Evolutionary conservation across 2,329 filamentous ascomycete genomes (phyloP), one percentile per base, ranked within the genome.

Genomic region (Nigrograna mackinnonii): DNA sequence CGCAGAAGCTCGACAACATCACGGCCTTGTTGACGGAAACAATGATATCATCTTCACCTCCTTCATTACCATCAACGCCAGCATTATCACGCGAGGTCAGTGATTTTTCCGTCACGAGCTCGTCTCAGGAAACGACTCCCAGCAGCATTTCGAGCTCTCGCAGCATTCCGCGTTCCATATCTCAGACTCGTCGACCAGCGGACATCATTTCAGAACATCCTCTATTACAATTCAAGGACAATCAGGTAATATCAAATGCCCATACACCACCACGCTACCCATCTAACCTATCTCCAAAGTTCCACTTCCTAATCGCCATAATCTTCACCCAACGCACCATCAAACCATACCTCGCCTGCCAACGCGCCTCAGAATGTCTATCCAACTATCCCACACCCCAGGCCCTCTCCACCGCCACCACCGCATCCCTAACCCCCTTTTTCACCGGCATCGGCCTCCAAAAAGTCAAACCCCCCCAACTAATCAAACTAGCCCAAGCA

Each of bases 11-110:
- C 36, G 36, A 38, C 21, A 20, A 38, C 22, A 38, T 38, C 18
- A 38, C 36, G 36, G 36, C 24, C 36, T 38, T 38, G 22, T 38
- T 38, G 36, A 38, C 36, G 4, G 36, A 38, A 38, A 38, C 22
- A 38, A 38, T 20, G 36, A 38, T 38, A 38, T 38, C 22, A 26
- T 28, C 36, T 38, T 38, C 22, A 38, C 36, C 22, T 9, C 24
- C 20, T 38, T 38, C 22, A 38, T 17, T 38, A 38, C 36, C 22
- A 38, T 38, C 36, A 38, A 38, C 36, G 36, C 36, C 36, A 26
- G 36, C 36, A 38, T 38, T 38, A n/a, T 38, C 36, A 38, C 36
- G 36, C 36, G 36, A 38, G 30, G 36, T 38, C 5, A 38, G 36
- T 38, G 36, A 38, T 38, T 17, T 38, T 22, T 38, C 36, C 36